Conservation (phyloP, 148 eudicot species). For the Rhododendron simsii region DNA sequence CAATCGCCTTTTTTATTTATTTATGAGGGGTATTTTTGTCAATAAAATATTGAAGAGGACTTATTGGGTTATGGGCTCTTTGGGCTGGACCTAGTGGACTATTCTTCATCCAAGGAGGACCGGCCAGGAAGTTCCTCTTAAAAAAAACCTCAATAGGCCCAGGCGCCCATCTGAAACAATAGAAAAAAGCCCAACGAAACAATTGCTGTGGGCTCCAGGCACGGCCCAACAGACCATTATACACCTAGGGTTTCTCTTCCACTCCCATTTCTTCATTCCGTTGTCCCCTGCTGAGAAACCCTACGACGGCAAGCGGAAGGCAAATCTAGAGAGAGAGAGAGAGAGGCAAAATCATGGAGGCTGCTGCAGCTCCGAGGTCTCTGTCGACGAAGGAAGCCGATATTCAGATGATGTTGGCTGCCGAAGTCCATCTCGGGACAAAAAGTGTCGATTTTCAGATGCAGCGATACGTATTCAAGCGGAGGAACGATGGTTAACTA, state of each 20-base stretch:
- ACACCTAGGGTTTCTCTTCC: not conserved
- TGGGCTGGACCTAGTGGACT: no score
- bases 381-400: conserved; percentile 8
- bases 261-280: not conserved
- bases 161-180: no score
- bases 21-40: no score
- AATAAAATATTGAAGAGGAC: no score
- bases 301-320: not conserved
- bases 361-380: not conserved
- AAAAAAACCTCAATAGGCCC: no score
- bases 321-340: not conserved
- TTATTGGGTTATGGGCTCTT: no score
- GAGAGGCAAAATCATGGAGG: not conserved
- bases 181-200: no score
- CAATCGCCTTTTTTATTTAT: no score
- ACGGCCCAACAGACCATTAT: not conserved
- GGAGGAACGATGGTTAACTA: not conserved
- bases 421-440: conserved; percentile 8
- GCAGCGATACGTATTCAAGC: conserved; percentile 4
- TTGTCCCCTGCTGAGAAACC: not conserved
- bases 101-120: no score
- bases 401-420: conserved; percentile 9
- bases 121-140: no score
- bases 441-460: conserved; percentile 6
- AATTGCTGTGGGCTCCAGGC: not conserved